Conservation (phyloP, 352 stramenopile genomes). For the Albugo laibachii region DNA sequence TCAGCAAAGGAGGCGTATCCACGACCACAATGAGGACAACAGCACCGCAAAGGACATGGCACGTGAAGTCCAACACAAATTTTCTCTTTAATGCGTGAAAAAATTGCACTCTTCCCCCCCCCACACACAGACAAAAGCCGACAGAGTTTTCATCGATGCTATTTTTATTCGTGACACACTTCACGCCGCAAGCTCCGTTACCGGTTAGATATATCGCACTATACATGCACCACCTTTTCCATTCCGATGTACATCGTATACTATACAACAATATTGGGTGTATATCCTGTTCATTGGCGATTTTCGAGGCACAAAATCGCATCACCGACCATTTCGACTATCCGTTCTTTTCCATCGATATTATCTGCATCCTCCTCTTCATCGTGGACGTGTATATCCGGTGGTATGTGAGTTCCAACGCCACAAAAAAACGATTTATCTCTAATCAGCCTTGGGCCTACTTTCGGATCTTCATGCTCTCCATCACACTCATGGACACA, state of each 20-base stretch:
- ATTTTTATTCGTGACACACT: slow-evolving; percentile 65
- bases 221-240: slow-evolving; percentile 48
- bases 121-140: slow-evolving; percentile 15
- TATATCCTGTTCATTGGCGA: slow-evolving; percentile 39
- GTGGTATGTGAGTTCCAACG: slow-evolving; percentile 67
- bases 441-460: slow-evolving; percentile 55
- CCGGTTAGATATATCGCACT: slow-evolving; percentile 45
- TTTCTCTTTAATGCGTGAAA: slow-evolving; percentile 8
- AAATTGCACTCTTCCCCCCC: background rate
- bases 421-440: slow-evolving; percentile 59
- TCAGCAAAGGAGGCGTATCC: slow-evolving; percentile 63
- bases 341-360: slow-evolving; percentile 28
- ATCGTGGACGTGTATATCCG: slow-evolving; percentile 38
- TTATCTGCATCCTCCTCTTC: slow-evolving; percentile 44
- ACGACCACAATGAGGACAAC: slow-evolving; percentile 57
- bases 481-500: slow-evolving; percentile 33
- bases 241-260: slow-evolving; percentile 40
- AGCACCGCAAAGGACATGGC: slow-evolving; percentile 71
- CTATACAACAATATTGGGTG: slow-evolving; percentile 52
- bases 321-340: no score
- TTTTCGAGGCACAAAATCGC: slow-evolving; percentile 23
- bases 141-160: slow-evolving; percentile 54
- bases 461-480: slow-evolving; percentile 31
- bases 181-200: slow-evolving; percentile 71
- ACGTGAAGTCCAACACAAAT: slow-evolving; percentile 48